Evolutionary conservation across 768 basidiomycete genomes (phyloP).

Genomic region (Melanogaster broomeanus): DNA sequence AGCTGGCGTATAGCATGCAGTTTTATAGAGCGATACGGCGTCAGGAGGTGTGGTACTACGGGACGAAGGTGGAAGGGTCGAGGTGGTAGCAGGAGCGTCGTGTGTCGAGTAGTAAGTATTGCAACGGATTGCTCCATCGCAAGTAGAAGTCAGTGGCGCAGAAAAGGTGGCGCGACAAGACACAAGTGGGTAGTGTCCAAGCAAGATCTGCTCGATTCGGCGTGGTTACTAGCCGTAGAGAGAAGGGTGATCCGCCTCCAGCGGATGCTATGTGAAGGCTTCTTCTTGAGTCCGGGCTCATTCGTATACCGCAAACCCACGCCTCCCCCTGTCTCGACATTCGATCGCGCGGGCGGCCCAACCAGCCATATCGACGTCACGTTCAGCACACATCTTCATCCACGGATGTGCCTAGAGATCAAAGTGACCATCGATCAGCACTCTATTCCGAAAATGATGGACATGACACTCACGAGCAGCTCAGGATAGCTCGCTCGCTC

Average conservation of each 20-base stretch:
- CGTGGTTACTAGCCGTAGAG: constrained; percentile 23
- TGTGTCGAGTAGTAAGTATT: too few relatives aligned
- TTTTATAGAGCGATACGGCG: not conserved
- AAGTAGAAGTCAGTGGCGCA: not conserved
- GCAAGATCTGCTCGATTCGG: constrained; percentile 1
- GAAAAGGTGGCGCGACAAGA: not conserved
- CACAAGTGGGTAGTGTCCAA: constrained; percentile 2
- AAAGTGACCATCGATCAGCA: not conserved
- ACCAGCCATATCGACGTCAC: constrained; percentile 78
- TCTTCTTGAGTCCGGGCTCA: constrained; percentile 14
- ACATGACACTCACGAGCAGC: constrained; percentile 56
- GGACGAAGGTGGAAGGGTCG: not conserved
- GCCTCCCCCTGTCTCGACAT: constrained; percentile 32
- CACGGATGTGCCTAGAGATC: constrained; percentile 70
- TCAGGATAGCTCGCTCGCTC: constrained; percentile 81
- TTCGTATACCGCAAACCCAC: constrained; percentile 20
- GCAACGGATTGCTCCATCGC: not conserved
- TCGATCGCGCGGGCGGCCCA: constrained; percentile 70
- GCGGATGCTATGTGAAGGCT: constrained; percentile 8
- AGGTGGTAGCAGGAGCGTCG: too few relatives aligned
- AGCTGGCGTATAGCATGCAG: not conserved
- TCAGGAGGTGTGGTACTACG: not conserved
- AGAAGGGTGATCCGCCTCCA: constrained; percentile 18
- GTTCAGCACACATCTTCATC: constrained; percentile 56
- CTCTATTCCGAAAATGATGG: not conserved